These are phyloP conservation scores for Mucor saturninus DNA, from an alignment of 371 early-diverging fungal species.

Conservation along the genomic window DNA sequence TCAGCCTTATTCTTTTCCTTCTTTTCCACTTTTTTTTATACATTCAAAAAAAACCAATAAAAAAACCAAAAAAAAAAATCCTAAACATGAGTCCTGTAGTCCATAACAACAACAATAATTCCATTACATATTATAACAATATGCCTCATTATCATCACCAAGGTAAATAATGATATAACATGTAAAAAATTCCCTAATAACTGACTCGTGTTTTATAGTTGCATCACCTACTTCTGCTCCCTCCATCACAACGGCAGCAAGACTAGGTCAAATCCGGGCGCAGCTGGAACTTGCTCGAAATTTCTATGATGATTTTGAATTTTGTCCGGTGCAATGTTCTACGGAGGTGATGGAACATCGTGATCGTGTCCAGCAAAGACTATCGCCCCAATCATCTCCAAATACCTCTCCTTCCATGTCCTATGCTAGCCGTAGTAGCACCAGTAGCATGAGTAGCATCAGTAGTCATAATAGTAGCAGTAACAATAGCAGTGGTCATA, in stretches of 20 bases:
- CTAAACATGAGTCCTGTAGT: slow-evolving; percentile 19
- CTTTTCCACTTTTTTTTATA: slow-evolving; percentile 7
- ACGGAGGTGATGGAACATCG: slow-evolving; percentile 45
- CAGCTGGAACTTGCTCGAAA: slow-evolving; percentile 53
- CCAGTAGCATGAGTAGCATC: not conserved
- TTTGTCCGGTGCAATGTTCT: slow-evolving; percentile 44
- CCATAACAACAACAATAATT: slow-evolving; percentile 19
- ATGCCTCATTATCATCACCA: slow-evolving; percentile 16
- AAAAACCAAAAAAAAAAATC: not conserved
- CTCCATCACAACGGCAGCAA: slow-evolving; percentile 9
- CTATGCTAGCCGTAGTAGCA: slow-evolving; percentile 4
- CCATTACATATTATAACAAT: slow-evolving; percentile 22
- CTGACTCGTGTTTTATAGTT: not conserved
- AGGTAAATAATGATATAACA: slow-evolving; percentile 10
- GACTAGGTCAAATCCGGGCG: slow-evolving; percentile 44
- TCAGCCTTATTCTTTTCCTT: slow-evolving; percentile 5
- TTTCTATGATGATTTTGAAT: slow-evolving; percentile 54
- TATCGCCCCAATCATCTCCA: slow-evolving; percentile 51
- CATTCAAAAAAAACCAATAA: not conserved
- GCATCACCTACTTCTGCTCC: slow-evolving; percentile 9
- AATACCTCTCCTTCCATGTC: slow-evolving; percentile 40
- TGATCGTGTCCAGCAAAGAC: slow-evolving; percentile 47
- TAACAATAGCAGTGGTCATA: slow-evolving; percentile 1
- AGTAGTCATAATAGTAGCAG: not conserved
- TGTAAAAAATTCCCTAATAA: not conserved